Evolutionary conservation across 1,284 basidiomycete species (phyloP), one percentile per base, ranked within the genome.

Genomic region (Apiotrichum gamsii): DNA sequence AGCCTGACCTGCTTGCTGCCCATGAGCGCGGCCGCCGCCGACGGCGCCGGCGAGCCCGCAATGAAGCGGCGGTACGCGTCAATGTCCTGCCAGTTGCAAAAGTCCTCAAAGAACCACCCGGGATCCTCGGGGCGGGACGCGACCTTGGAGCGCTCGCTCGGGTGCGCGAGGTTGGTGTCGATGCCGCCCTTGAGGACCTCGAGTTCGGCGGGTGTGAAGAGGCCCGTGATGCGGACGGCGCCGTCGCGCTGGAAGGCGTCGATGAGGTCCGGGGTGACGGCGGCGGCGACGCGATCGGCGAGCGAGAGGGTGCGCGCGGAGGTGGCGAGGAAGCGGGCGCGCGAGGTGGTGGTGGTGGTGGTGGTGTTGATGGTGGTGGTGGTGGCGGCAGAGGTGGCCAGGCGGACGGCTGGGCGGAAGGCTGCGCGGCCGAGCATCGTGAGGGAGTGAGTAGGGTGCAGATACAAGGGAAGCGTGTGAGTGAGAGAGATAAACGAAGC

Each of bases 61-160:
- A 54, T 54, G 16, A 54, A 54, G 11, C 38, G 14, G 19, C 35
- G 30, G 32, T 50, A 54, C 4, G 35, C 39, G 15, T 21, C 23
- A 31, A 42, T 42, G 11, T 5, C 8, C 14, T 42, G 29, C 52
- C 52, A 54, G 47, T 49, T 54, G 39, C 52, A 54, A 25, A 54
- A 54, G 45, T 54, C 52, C 29, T 54, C 52, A 29, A 54, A 54
- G 42, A 54, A 54, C 52, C 52, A 54, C 0, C 52, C 52, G 0
- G 52, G 52, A 42, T 54, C 52, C 2, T 41, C 35, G 3, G 52
- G 39, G 8, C 41, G 35, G 13, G 23, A 31, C 3, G 52, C 52
- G 15, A 54, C 48, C 10, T 54, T 54, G 32, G 38, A 30, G 0
- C 52, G 44, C 2, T 15, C 15, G 15, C 28, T 33, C 0, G 52